Conservation (phyloP, 805 yeast genomes). For the Isabelozyma gotoi region DNA sequence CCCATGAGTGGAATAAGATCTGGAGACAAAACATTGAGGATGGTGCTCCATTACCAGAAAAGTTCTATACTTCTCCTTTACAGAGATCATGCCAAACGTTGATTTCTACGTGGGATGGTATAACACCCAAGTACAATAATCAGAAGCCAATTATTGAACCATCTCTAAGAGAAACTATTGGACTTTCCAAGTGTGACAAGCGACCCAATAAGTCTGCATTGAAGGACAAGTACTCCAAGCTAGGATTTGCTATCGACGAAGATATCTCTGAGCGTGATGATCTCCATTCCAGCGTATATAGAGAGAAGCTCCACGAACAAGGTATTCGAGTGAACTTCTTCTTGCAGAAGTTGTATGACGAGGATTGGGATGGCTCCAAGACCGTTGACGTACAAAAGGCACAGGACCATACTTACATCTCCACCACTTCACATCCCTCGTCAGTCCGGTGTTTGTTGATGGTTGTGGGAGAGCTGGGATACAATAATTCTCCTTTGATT, state of each 20-base stretch:
- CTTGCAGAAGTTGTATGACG: conserved; percentile 32
- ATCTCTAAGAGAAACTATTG: conserved; percentile 57
- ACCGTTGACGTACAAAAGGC: not conserved
- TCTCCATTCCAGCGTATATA: conserved; percentile 38
- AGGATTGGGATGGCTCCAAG: conserved; percentile 12
- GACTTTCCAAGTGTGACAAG: conserved; percentile 60
- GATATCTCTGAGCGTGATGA: conserved; percentile 51
- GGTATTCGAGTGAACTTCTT: conserved; percentile 47
- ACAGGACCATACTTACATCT: conserved; percentile 23
- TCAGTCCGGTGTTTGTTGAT: conserved; percentile 45
- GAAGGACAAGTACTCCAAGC: conserved; percentile 28
- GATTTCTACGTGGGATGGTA: conserved; percentile 48
- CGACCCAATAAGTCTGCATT: conserved; percentile 44
- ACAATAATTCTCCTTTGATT: conserved; percentile 57
- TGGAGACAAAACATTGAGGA: conserved; percentile 43
- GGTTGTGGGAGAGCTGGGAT: conserved; percentile 25
- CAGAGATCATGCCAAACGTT: conserved; percentile 62
- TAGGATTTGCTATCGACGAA: conserved; percentile 41
- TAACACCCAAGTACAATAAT: conserved; percentile 17
- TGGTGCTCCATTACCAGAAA: conserved; percentile 58
- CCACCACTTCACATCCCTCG: conserved; percentile 56
- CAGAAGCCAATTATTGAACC: conserved; percentile 36
- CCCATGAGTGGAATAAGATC: conserved; percentile 43
- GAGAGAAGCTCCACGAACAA: conserved; percentile 51
- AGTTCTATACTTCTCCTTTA: conserved; percentile 61